A percentile compares a stretch with the other conserved stretches of the same genome.
phyloP scores from a whole-genome alignment of 148 eudicot genomes.

The Rhododendron ferrugineum region DNA sequence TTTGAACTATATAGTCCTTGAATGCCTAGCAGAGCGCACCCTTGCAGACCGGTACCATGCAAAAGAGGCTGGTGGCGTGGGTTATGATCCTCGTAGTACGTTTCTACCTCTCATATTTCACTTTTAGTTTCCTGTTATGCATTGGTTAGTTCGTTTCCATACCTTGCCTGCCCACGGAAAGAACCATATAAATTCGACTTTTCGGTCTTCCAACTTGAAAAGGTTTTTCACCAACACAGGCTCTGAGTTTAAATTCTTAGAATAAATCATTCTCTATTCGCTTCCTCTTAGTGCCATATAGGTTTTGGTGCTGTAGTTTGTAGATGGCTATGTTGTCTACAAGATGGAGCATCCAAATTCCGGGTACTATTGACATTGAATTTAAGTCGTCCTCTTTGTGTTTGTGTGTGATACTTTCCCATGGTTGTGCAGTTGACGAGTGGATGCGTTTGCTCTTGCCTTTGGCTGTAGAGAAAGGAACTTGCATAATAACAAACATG shows the following conservation, averaged over 20 bases:
- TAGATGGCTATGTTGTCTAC: background rate
- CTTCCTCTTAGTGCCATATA: background rate
- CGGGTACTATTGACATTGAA: background rate
- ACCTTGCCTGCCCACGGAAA: background rate
- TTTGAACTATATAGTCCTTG: conserved; percentile 83
- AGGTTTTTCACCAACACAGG: background rate
- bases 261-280: background rate
- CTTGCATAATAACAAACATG: conserved; percentile 95
- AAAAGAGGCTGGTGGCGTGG: conserved; percentile 65
- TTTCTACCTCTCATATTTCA: conserved; percentile 4
- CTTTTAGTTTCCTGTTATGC: background rate
- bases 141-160: background rate
- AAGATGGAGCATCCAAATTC: background rate
- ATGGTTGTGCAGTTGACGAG: conserved; percentile 62
- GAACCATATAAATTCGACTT: background rate
- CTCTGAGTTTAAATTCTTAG: background rate
- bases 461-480: conserved; percentile 75
- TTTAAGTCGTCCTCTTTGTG: background rate
- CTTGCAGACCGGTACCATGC: conserved; percentile 73
- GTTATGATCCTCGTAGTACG: conserved; percentile 92
- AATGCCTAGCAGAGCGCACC: conserved; percentile 98
- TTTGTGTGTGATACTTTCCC: background rate
- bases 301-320: background rate
- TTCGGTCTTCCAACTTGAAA: background rate
- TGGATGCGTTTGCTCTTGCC: conserved; percentile 97